These are phyloP conservation scores for Trichoderma aggressivum DNA, from an alignment of 2,329 filamentous ascomycete species.

Conservation along the genomic window DNA sequence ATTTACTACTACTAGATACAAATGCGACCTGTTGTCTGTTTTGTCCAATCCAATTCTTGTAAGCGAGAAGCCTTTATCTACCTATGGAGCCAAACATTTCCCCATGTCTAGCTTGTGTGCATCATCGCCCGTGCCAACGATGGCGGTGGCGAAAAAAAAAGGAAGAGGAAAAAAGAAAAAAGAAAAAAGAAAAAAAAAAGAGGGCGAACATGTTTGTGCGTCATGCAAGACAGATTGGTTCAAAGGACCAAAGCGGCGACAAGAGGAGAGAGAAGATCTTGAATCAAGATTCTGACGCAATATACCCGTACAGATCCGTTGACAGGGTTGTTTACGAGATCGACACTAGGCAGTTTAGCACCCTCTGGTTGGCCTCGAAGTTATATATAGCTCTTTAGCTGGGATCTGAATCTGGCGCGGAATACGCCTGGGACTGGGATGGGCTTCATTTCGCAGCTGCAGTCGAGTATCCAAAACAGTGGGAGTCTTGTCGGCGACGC, in stretches of 20 bases:
- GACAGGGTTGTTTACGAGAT: slow-evolving; percentile 15
- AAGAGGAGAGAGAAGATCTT: not conserved
- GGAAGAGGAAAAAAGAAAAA: not conserved
- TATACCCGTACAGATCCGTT: slow-evolving; percentile 17
- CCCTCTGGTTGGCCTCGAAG: not conserved
- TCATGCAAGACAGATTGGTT: not conserved
- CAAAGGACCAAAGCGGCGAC: not conserved
- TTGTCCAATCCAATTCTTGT: not conserved
- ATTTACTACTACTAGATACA: slow-evolving; percentile 3
- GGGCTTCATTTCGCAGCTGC: slow-evolving; percentile 9
- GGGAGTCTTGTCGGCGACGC: not conserved
- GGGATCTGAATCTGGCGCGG: slow-evolving; percentile 4
- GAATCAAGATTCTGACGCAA: slow-evolving; percentile 16
- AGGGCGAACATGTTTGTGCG: not conserved
- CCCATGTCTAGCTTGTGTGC: not conserved
- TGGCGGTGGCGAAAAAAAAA: not conserved
- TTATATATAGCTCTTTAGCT: slow-evolving; percentile 4
- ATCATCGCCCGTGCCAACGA: not conserved
- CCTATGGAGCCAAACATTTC: not conserved
- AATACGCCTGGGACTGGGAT: not conserved
- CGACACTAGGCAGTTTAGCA: slow-evolving; percentile 15
- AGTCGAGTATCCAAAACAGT: not conserved
- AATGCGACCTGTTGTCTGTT: not conserved
- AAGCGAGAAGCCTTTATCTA: not conserved
- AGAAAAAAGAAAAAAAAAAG: not conserved